Conservation (phyloP, 1,139 yeast species). For the Lodderomyces theae region DNA sequence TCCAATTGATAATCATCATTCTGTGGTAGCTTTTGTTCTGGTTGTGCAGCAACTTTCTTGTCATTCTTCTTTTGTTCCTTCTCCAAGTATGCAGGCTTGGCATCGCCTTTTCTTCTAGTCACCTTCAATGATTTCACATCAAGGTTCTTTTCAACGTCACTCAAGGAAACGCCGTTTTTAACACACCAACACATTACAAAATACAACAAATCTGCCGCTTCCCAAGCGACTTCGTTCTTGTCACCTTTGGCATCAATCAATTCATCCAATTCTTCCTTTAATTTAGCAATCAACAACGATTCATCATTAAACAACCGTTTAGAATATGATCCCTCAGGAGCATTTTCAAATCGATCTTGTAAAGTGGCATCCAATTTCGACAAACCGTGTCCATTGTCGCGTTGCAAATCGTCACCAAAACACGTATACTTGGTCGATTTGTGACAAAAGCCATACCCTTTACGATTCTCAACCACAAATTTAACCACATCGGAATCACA, state of each 20-base stretch:
- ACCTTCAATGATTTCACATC: constrained; percentile 83
- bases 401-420: constrained; percentile 50
- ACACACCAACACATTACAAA: constrained; percentile 87
- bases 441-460: constrained; percentile 91
- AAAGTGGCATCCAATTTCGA: constrained; percentile 66
- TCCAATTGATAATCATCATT: constrained; percentile 50
- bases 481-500: constrained; percentile 92
- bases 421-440: constrained; percentile 70
- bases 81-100: constrained; percentile 67
- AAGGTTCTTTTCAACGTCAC: constrained; percentile 80
- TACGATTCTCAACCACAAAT: constrained; percentile 73
- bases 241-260: constrained; percentile 73
- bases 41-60: background rate
- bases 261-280: constrained; percentile 96
- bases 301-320: constrained; percentile 81
- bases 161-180: constrained; percentile 72
- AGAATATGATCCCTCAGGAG: constrained; percentile 93
- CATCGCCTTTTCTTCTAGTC: constrained; percentile 93
- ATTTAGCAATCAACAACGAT: constrained; percentile 73
- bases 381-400: constrained; percentile 62
- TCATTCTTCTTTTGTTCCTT: too few relatives aligned
- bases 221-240: constrained; percentile 81
- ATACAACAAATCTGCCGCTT: constrained; percentile 91
- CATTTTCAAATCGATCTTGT: constrained; percentile 48
- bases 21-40: constrained; percentile 16